Evolutionary conservation across 495 filamentous ascomycete genomes (phyloP).

Genomic region (Neurospora tetrasperma): DNA sequence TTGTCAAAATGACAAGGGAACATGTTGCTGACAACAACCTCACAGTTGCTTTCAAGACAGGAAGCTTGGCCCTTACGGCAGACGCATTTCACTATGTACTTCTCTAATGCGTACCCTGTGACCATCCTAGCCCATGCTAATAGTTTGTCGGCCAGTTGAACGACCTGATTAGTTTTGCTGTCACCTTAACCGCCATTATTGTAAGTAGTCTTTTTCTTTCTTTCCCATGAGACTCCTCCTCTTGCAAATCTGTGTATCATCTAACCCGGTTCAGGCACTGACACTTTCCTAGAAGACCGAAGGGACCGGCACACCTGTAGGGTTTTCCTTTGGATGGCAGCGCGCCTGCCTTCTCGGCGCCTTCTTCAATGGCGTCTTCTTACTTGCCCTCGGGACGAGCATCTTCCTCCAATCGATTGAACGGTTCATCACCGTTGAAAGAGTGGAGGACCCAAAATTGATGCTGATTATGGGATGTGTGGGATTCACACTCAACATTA

Average conservation of each 20-base stretch:
- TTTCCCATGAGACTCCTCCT: background rate
- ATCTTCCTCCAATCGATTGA: conserved; percentile 91
- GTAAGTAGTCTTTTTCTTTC: conserved; percentile 29
- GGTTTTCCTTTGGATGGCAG: conserved; percentile 62
- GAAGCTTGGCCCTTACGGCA: conserved; percentile 82
- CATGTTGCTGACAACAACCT: background rate
- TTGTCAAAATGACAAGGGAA: background rate
- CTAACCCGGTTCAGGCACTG: background rate
- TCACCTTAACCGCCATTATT: conserved; percentile 75
- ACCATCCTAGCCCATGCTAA: background rate
- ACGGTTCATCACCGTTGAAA: conserved; percentile 52
- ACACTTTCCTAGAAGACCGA: conserved; percentile 31
- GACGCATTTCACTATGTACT: conserved; percentile 93
- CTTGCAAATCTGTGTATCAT: conserved; percentile 6
- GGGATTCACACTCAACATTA: conserved; percentile 71
- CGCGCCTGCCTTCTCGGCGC: conserved; percentile 84
- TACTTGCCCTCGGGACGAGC: conserved; percentile 80
- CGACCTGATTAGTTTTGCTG: conserved; percentile 76
- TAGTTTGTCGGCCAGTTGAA: conserved; percentile 50
- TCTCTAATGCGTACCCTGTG: background rate
- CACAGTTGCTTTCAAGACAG: conserved; percentile 66
- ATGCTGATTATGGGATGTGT: conserved; percentile 75
- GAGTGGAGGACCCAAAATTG: conserved; percentile 58
- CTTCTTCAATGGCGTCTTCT: conserved; percentile 92
- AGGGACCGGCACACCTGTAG: conserved; percentile 26